Base-by-base conservation (phyloP, 345 rosid genomes). In the Nephelium lappaceum region DNA sequence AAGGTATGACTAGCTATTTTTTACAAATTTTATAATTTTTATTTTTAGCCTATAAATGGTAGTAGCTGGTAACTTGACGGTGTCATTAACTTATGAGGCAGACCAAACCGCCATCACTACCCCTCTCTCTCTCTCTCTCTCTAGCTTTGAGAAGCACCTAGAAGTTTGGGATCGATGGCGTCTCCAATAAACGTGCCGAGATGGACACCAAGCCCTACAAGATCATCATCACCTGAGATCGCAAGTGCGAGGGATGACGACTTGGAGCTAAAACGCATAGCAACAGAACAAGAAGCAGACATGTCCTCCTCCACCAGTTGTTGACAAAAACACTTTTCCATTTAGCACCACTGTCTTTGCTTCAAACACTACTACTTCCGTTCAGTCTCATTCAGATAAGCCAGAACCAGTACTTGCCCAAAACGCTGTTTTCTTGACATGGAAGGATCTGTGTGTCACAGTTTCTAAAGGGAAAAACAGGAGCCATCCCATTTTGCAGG, bases 401-500 rank as follows among this genome's bases (percentile, higher is more conserved):
- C 2, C 36, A 31, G 36, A 31, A 31, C 36, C 36, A 31, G 36
- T 31, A 2, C 3, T 31, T 31, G 36, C 36, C 2, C 36, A 7
- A 0, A 68, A 63, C 18, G 86, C 75, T 0, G 42, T 88, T 73
- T 77, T 45, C 78, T 18, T 87, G 82, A 87, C 90, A 19, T 87
- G 92, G 92, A 80, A 73, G 42, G 90, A 84, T 25, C 53, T 89
- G 11, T 78, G 75, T 69, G 90, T 89, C 27, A 80, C 79, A 5
- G 87, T 74, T n/a, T 67, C 78, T 0, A 82, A 76, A 10, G 47
- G 79, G 39, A 81, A 74, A 45, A 72, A 79, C 15, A 82, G 84
- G 31, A 23, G 53, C 64, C 71, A 55, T 21, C 49, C 81, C 0
- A 85, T 86, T 38, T 43, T 89, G 23, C 77, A 80, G 75, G 85